Base-by-base conservation (phyloP, 768 basidiomycete species). In the Pleurotus platypus region DNA sequence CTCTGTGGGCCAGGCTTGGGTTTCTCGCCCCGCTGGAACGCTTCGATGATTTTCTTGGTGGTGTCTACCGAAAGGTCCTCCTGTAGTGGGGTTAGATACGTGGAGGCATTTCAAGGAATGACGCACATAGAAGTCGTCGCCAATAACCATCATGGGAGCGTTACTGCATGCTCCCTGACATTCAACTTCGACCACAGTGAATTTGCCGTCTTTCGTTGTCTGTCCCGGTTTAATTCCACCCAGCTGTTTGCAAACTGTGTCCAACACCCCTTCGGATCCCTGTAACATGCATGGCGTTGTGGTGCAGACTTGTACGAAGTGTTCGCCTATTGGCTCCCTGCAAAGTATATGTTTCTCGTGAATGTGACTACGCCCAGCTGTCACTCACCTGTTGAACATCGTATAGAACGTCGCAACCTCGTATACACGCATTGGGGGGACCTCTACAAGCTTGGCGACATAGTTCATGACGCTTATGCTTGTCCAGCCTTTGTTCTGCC, bases 321-420 rank as follows among this genome's bases (percentile, higher is more conserved):
- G 81, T 64, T 90, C 75, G 24, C 93, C 95, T 55, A 98, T 92
- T 4, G 95, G 96, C 72, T 97, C 94, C 55, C 94, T 94, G 49
- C 54, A 12, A 2, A 40, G 11, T 35, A 35, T 46, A 42, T 27
- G 22, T 9, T 20, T 30, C 22, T 22, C 0, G 45, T 27, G 13
- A 49, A 22, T 12, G 13, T 24, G 20, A 47, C 15, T 40, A 9
- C 38, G 57, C 27, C 8, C 35, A 54, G 49, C 40, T n/a, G 40
- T 42, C 26, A 24, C 82, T 65, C 58, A 92, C 92, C 95, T 84
- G 78, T 98, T 99, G 82, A 98, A 98, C 96, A 99, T 98, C 64
- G 97, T 99, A 74, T 99, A 99, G 77, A 99, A 99, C 12, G 94
- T 95, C 15, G 96, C 96, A 50, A 99, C 97, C 73, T 99, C 97